Evolutionary conservation across 352 stramenopile genomes (phyloP).

Genomic region (Globisporangium cystogenes): DNA sequence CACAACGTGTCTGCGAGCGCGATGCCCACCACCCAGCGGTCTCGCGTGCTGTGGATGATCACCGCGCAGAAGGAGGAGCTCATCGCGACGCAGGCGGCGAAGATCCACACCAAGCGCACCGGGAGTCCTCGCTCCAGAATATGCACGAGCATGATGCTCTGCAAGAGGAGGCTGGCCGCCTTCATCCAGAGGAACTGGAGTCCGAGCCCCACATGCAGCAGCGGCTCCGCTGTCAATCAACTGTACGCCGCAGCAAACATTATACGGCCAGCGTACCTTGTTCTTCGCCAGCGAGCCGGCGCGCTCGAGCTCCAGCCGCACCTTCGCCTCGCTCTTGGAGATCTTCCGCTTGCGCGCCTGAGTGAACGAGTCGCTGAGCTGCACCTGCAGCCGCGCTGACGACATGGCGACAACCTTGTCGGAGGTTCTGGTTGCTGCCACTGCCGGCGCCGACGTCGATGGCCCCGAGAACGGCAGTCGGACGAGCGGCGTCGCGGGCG

Average conservation of each 20-base stretch:
- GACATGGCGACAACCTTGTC: neutral
- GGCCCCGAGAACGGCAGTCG: neutral
- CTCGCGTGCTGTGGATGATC: slow-evolving; percentile 7
- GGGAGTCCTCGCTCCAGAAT: slow-evolving; percentile 11
- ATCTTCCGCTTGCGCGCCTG: slow-evolving; percentile 7
- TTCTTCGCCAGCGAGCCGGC: slow-evolving; percentile 6
- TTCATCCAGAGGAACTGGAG: slow-evolving; percentile 13
- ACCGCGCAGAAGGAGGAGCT: slow-evolving; percentile 1
- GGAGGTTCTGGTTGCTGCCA: neutral
- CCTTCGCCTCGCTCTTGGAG: slow-evolving; percentile 1
- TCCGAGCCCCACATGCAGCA: neutral
- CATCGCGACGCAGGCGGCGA: neutral
- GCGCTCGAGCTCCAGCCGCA: slow-evolving; percentile 6
- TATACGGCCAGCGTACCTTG: neutral
- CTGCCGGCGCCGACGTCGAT: neutral
- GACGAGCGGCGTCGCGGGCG: neutral
- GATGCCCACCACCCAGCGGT: slow-evolving; percentile 10
- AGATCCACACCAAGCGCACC: slow-evolving; percentile 5
- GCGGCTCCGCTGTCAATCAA: neutral
- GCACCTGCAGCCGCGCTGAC: neutral
- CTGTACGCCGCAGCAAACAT: neutral
- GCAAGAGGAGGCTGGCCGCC: slow-evolving; percentile 7
- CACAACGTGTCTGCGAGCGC: slow-evolving; percentile 17
- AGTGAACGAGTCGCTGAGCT: slow-evolving; percentile 5
- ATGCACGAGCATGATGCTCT: slow-evolving; percentile 8